Base-by-base conservation (phyloP, 352 stramenopile genomes). In the Pythium apleroticum region DNA sequence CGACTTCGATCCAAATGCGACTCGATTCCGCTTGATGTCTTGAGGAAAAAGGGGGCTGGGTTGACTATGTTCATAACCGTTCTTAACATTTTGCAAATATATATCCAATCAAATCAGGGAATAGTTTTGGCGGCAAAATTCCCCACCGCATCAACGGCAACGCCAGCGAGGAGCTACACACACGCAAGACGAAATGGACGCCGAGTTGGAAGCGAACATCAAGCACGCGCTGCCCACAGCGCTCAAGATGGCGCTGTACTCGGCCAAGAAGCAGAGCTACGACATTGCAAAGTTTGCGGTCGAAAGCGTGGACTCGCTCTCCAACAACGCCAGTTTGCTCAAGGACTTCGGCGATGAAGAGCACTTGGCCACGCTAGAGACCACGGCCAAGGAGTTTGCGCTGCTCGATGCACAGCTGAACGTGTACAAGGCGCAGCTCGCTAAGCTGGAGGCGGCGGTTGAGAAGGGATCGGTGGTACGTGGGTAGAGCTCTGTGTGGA, bases 231-330 rank as follows among this genome's bases (percentile, higher is more conserved):
- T 90, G 71, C 84, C 84, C 7, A 77, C 68, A 39, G 80, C 80
- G 54, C 75, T 90, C 52, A 93, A 93, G 72, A 93, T 90, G 80
- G 74, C 78, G 49, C 68, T 93, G 52, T 90, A 87, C 57, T 73
- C 78, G 30, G 79, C 81, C 43, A 89, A 89, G 64, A 89, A 91
- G 68, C 83, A 94, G 67, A 73, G 75, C 28, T 76, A 81, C 52
- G 87, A 94, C 52, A 63, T 95, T 50, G 71, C 84, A 33, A 95
- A 94, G 69, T 87, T 80, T 63, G 71, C 78, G 52, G 71, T 91
- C 49, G 85, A 94, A 60, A 84, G 80, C 49, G 56, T 89, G 48
- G 78, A 89, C 33, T 83, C 80, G 52, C 69, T 92, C 52, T 80
- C 73, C 41, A 89, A 79, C 66, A 91, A 81, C 53, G 87, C 84